Percentiles rank a stretch among this genome's conserved stretches.
Evolutionary conservation across 2,329 filamentous ascomycete genomes (phyloP).

Genomic region (Capronia americana): DNA sequence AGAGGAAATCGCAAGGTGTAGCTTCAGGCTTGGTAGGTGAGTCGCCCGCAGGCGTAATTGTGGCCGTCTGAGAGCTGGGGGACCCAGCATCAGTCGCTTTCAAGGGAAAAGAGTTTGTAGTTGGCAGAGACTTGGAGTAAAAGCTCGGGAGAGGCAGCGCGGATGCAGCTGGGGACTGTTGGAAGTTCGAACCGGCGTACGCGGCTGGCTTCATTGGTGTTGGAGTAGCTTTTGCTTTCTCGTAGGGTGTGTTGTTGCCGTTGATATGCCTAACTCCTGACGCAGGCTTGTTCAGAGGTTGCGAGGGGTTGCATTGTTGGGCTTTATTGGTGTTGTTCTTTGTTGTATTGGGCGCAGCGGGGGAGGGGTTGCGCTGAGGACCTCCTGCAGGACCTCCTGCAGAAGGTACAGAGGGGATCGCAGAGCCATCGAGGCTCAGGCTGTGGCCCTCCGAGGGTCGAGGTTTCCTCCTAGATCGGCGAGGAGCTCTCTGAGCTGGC

Average conservation of each 20-base stretch:
- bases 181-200: constrained; percentile 93
- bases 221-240: constrained; percentile 44
- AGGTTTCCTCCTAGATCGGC: constrained; percentile 55
- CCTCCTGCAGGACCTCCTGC: constrained; percentile 17
- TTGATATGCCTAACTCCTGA: constrained; percentile 40
- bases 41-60: constrained; percentile 42
- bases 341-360: constrained; percentile 16
- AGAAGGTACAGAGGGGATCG: constrained; percentile 16
- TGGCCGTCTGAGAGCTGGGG: constrained; percentile 44
- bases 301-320: constrained; percentile 42
- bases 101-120: constrained; percentile 54
- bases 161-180: constrained; percentile 90
- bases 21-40: constrained; percentile 58
- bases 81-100: constrained; percentile 48
- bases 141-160: constrained; percentile 91
- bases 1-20: constrained; percentile 88
- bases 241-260: constrained; percentile 37
- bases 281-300: constrained; percentile 41
- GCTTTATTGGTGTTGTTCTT: constrained; percentile 45
- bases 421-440: constrained; percentile 41
- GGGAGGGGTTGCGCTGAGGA: constrained; percentile 25
- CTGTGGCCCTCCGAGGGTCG: constrained; percentile 41
- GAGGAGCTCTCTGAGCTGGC: constrained; percentile 46
- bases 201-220: constrained; percentile 59
- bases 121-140: constrained; percentile 75